Percentiles rank a stretch among this genome's conserved stretches.
Conservation (phyloP, 2,329 filamentous ascomycete species). For the Colletotrichum lupini region DNA sequence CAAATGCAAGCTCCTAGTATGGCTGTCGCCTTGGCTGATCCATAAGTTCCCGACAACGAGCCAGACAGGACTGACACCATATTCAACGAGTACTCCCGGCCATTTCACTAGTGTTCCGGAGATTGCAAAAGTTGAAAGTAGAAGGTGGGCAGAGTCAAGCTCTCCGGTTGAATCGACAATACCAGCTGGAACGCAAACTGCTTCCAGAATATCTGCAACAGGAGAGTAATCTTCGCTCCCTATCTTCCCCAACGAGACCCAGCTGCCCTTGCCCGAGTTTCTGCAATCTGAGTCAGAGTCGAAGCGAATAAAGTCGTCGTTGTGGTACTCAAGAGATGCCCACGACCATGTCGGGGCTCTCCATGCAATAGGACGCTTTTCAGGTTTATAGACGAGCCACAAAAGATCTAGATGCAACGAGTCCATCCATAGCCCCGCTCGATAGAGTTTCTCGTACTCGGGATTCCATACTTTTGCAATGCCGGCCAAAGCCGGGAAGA, state of each 20-base stretch:
- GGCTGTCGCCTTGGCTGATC: neutral
- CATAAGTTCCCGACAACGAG: neutral
- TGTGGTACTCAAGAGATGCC: neutral
- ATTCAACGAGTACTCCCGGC: neutral
- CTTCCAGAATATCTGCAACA: neutral
- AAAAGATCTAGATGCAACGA: neutral
- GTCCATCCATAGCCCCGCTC: neutral
- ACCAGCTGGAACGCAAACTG: neutral
- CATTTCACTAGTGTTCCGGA: neutral
- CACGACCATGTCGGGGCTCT: neutral
- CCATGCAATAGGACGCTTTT: neutral
- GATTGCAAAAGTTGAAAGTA: neutral
- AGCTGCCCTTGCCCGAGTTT: neutral
- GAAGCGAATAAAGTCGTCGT: neutral
- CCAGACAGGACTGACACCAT: neutral
- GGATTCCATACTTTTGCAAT: neutral
- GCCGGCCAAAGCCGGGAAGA: neutral
- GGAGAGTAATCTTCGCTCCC: neutral
- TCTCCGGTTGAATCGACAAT: neutral
- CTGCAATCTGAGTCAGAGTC: neutral
- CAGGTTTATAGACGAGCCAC: neutral
- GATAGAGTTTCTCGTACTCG: neutral
- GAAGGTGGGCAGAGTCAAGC: neutral
- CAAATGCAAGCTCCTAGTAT: neutral
- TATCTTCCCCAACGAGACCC: neutral